Evolutionary conservation across 2,329 filamentous ascomycete genomes (phyloP).

Genomic region (Xylariaceae sp.): DNA sequence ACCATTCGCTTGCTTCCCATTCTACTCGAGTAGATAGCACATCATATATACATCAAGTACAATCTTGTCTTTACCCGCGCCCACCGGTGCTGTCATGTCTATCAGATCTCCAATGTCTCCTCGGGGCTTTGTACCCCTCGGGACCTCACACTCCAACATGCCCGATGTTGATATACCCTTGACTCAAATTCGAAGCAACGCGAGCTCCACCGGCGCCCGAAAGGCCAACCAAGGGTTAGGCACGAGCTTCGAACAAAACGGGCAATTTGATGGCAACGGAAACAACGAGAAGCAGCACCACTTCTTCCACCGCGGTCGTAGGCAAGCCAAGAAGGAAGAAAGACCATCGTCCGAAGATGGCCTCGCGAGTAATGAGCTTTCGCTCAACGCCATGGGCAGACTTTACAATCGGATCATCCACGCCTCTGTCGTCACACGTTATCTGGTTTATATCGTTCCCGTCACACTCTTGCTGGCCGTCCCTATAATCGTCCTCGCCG

Average conservation of each 20-base stretch:
- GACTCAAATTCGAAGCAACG: constrained; percentile 59
- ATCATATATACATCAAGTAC: not conserved
- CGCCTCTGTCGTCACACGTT: constrained; percentile 69
- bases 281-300: constrained; percentile 54
- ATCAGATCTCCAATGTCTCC: constrained; percentile 40
- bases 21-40: not conserved
- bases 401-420: constrained; percentile 69
- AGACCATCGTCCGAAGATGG: constrained; percentile 52
- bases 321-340: constrained; percentile 52
- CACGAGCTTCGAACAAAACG: constrained; percentile 39
- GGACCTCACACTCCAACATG: constrained; percentile 30
- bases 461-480: constrained; percentile 66
- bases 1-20: constrained; percentile 20
- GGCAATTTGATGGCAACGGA: constrained; percentile 43
- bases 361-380: constrained; percentile 57
- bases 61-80: not conserved
- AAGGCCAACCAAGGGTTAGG: constrained; percentile 51
- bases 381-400: constrained; percentile 69
- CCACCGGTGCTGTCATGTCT: constrained; percentile 34
- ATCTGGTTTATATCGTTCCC: constrained; percentile 72
- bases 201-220: constrained; percentile 60
- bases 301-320: constrained; percentile 56
- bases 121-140: constrained; percentile 41
- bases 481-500: constrained; percentile 64
- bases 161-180: constrained; percentile 39